phyloP scores from a whole-genome alignment of 2,329 filamentous ascomycete species.

The Plenodomus lindquistii region DNA sequence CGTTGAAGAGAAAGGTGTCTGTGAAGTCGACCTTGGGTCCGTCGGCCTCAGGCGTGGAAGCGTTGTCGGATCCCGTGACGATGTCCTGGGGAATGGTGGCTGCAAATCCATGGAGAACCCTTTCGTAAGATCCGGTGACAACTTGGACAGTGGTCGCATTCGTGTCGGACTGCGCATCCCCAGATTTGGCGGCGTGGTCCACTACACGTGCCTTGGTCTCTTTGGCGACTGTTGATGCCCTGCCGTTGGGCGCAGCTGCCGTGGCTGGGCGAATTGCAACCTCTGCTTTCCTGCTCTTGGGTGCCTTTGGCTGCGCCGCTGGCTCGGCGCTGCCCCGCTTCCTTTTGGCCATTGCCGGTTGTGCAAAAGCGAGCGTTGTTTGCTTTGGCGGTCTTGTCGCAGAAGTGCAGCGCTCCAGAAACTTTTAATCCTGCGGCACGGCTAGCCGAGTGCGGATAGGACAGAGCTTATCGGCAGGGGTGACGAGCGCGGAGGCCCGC shows the following conservation, averaged over 20 bases:
- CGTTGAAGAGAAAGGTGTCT: conserved; percentile 94
- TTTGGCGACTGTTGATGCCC: conserved; percentile 14
- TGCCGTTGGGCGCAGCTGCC: conserved; percentile 19
- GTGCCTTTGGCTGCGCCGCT: conserved; percentile 19
- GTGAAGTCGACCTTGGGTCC: conserved; percentile 65
- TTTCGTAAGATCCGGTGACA: conserved; percentile 90
- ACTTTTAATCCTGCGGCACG: conserved; percentile 24
- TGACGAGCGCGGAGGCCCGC: conserved; percentile 15
- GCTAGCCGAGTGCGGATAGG: conserved; percentile 27
- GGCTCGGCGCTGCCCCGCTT: conserved; percentile 36
- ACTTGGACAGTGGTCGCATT: conserved; percentile 71
- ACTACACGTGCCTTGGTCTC: conserved; percentile 18
- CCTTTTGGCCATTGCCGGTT: conserved; percentile 39
- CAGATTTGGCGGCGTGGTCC: conserved; percentile 6
- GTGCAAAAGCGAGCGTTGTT: conserved; percentile 12
- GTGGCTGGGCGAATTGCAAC: conserved; percentile 19
- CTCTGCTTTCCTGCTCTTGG: conserved; percentile 34
- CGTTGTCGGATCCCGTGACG: conserved; percentile 32
- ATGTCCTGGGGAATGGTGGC: conserved; percentile 63
- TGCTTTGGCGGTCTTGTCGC: conserved; percentile 8
- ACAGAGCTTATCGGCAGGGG: conserved; percentile 28
- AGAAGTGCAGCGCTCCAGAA: conserved; percentile 19
- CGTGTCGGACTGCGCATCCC: conserved; percentile 8
- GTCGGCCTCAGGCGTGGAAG: conserved; percentile 22
- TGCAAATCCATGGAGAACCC: conserved; percentile 86